Percentiles rank a stretch among this genome's conserved stretches.
Conservation (phyloP, 768 basidiomycete genomes). For the Cyclocybe cylindracea region DNA sequence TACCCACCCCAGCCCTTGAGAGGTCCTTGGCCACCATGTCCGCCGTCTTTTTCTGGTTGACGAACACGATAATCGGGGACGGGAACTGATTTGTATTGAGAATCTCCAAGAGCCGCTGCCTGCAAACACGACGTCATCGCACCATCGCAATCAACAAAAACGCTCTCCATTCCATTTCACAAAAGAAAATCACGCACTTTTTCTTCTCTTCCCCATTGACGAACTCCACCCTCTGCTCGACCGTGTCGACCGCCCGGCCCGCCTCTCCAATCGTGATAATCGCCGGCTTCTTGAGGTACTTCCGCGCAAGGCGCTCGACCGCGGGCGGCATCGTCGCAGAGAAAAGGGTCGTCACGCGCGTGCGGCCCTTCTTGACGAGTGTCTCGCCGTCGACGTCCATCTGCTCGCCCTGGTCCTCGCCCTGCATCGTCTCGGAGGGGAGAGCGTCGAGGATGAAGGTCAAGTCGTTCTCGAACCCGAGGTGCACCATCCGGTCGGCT, state of each 20-base stretch:
- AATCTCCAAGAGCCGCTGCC: conserved; percentile 86
- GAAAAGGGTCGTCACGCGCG: conserved; percentile 93
- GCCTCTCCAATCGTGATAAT: conserved; percentile 98
- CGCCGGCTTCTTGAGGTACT: conserved; percentile 91
- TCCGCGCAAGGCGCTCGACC: conserved; percentile 91
- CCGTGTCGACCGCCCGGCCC: conserved; percentile 96
- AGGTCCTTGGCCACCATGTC: conserved; percentile 98
- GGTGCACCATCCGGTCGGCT: conserved; percentile 98
- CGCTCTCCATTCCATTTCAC: not conserved
- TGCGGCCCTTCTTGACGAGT: conserved; percentile 72
- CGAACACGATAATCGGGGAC: conserved; percentile 97
- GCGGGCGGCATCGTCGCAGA: conserved; percentile 99
- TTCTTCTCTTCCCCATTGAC: conserved; percentile 93
- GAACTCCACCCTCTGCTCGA: conserved; percentile 96
- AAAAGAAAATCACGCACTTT: conserved; percentile 57
- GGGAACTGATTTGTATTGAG: conserved; percentile 82
- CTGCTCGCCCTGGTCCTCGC: conserved; percentile 72
- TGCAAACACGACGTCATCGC: conserved; percentile 31
- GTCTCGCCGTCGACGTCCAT: conserved; percentile 81
- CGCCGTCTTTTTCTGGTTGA: conserved; percentile 99
- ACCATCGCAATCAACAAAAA: not conserved
- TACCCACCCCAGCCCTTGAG: conserved; percentile 79
- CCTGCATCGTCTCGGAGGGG: conserved; percentile 85
- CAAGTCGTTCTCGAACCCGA: conserved; percentile 94
- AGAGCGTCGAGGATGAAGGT: conserved; percentile 94